phyloP scores from a whole-genome alignment of 2,329 filamentous ascomycete genomes.

The Penicillium hesseltinei region DNA sequence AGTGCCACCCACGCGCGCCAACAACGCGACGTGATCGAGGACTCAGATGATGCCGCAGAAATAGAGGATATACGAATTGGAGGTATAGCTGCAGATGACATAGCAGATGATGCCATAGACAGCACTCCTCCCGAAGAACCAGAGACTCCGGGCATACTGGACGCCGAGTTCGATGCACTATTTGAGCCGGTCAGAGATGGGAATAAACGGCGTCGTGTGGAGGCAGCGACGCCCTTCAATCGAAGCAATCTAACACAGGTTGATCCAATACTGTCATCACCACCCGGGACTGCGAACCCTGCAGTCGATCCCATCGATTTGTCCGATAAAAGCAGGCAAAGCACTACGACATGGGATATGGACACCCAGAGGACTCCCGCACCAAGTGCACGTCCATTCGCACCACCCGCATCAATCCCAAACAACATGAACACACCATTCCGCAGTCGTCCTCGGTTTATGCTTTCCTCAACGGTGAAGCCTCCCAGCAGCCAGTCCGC shows the following conservation, averaged over 20 bases:
- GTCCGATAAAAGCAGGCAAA: slow-evolving; percentile 11
- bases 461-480: slow-evolving; percentile 25
- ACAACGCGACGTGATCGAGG: slow-evolving; percentile 29
- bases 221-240: background rate
- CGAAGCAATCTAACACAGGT: background rate
- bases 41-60: slow-evolving; percentile 22
- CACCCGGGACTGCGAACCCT: slow-evolving; percentile 13
- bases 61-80: background rate
- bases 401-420: slow-evolving; percentile 14
- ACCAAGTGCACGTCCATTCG: slow-evolving; percentile 4
- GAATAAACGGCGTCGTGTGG: slow-evolving; percentile 36
- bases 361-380: slow-evolving; percentile 11
- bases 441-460: slow-evolving; percentile 30
- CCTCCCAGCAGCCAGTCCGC: slow-evolving; percentile 19
- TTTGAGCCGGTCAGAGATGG: slow-evolving; percentile 28
- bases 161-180: slow-evolving; percentile 31
- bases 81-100: background rate
- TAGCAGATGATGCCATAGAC: slow-evolving; percentile 14
- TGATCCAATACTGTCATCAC: slow-evolving; percentile 23
- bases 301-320: slow-evolving; percentile 1
- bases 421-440: slow-evolving; percentile 23
- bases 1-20: slow-evolving; percentile 9
- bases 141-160: slow-evolving; percentile 11
- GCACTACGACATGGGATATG: background rate
- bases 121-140: slow-evolving; percentile 16